Evolutionary conservation across 129 eudicot species (phyloP), one percentile per base, ranked within the genome.

Genomic region (Tagetes erecta): DNA sequence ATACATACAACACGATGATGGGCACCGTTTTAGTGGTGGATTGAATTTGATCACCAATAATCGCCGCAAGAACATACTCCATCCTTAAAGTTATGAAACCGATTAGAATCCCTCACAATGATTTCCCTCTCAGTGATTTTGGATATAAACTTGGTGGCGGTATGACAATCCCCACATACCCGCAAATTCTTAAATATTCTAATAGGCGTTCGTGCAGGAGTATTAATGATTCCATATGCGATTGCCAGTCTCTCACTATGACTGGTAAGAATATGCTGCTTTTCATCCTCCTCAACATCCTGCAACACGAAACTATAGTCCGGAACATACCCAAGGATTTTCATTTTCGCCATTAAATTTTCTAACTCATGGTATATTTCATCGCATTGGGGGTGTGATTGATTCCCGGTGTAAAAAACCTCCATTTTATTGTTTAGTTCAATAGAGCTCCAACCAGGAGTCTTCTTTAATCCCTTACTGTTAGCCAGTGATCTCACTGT

Each of bases 241-340:
- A 92, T 92, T 14, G 97, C 97, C 75, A 92, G 76, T 71, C 96
- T 87, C 68, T 92, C 97, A 76, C 91, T 92, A 56, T 92, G 97
- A 82, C 92, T 83, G 0, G 77, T 77, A 60, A 92, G 94, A 9
- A 92, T 89, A 66, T 82, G 82, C 47, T 87, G 90, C 44, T 92
- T 92, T 86, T 92, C 97, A 74, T 92, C 97, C 69, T 89, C 97
- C 78, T 92, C 97, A 12, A 92, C 97, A 80, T 92, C 97, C 80
- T 92, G 97, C 76, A 92, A 78, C 46, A 92, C 97, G 79, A 85
- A 92, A 57, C 88, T 92, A 68, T 71, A 89, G 65, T 92, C 97
- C 1, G 97, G 97, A 64, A 74, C 67, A 87, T 92, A 92, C 67
- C 97, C 97, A 37, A 89, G 72, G 59, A 80, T 67, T 83, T 83